Base-by-base conservation (phyloP, 2,329 filamentous ascomycete genomes). In the Sporothrix inflata region DNA sequence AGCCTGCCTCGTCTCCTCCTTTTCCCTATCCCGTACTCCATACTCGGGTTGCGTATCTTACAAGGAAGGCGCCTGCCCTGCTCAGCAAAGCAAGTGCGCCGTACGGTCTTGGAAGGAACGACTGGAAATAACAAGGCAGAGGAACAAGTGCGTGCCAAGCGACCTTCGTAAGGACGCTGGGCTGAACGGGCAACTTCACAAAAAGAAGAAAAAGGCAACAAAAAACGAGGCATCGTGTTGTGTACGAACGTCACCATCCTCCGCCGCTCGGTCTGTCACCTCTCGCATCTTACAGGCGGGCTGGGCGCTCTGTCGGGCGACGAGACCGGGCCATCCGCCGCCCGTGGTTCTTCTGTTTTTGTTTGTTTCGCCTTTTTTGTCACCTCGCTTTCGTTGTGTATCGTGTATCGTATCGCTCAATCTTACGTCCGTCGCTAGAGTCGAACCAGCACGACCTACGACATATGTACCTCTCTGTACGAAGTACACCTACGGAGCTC, bases 341-440 rank as follows among this genome's bases (percentile, higher is more conserved):
- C 9, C 24, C 24, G 53, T 11, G 53, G 24, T 24, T 55, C 7
- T 57, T 34, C 30, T 34, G 3, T 34, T 34, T 34, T 34, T 34
- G 3, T 34, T 34, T 34, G 3, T 34, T 34, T 34, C 6, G 30
- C 6, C 30, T 34, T 34, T 34, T 34, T 34, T 34, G 7, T 55
- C 30, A 12, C n/a, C 21, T 65, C 38, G 38, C 57, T 65, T 65
- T 65, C 38, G 21, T 45, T 24, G 55, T 34, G 53, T 60, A 24
- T 53, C 11, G 24, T 55, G 21, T 21, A 27, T 61, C 55, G 38
- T 45, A 38, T n/a, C 19, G 21, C 30, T 6, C 38, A 65, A 45
- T 65, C 60, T 42, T 65, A 65, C 60, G 60, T 65, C 60, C 38
- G 60, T 65, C 60, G 60, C 38, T 27, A 42, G 57, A 65, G 38